Evolutionary conservation across 192 early-diverging fungal species (phyloP).

Genomic region (Gamsiella multidivaricata): DNA sequence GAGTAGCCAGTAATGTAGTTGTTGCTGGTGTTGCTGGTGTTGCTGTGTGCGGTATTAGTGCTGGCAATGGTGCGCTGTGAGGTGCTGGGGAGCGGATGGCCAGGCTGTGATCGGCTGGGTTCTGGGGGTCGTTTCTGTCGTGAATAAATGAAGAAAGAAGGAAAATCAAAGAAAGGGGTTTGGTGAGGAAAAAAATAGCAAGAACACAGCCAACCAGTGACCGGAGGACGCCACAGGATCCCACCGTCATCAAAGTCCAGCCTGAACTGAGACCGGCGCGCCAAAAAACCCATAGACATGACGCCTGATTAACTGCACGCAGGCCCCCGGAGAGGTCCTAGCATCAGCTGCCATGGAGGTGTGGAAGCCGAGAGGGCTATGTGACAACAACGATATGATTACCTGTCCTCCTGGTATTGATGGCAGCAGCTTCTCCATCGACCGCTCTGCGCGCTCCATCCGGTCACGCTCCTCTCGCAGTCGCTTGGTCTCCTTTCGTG

Average conservation of each 20-base stretch:
- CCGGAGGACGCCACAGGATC: no score
- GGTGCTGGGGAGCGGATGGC: background rate
- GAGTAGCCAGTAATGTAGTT: background rate
- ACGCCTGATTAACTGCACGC: no score
- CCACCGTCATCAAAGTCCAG: no score
- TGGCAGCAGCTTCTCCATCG: constrained; percentile 40
- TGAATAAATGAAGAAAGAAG: background rate
- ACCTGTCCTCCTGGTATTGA: constrained; percentile 47
- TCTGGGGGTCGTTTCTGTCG: constrained; percentile 2
- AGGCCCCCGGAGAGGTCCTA: no score
- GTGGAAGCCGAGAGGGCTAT: no score
- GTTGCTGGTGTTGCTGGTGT: background rate
- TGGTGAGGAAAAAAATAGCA: no score
- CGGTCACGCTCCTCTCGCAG: constrained; percentile 58
- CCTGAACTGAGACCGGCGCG: no score
- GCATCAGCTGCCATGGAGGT: no score
- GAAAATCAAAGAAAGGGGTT: background rate
- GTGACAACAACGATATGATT: constrained; percentile 3
- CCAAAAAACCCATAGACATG: no score
- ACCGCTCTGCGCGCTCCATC: constrained; percentile 35
- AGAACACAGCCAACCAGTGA: no score
- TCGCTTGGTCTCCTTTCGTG: constrained; percentile 74
- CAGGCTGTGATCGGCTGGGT: background rate
- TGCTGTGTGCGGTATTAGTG: background rate
- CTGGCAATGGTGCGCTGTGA: background rate